Percentiles rank a stretch among this genome's conserved stretches.
These are phyloP conservation scores for Chlamydomonas reinhardtii DNA, from an alignment of 163 green algal genomes.

Conservation along the genomic window DNA sequence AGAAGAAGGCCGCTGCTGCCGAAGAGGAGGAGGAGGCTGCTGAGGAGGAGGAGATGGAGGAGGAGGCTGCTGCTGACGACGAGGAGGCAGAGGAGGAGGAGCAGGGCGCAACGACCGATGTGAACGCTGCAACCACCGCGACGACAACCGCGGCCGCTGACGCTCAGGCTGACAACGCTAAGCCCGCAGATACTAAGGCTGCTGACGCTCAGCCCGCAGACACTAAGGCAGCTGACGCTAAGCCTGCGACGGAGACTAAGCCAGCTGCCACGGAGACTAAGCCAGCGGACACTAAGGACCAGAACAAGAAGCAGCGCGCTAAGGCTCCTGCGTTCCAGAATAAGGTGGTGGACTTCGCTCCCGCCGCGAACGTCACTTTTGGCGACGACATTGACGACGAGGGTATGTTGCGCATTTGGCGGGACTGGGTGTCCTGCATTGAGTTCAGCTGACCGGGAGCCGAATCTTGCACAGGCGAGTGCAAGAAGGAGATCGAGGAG, in stretches of 20 bases:
- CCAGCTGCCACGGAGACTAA: background rate
- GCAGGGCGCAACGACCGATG: background rate
- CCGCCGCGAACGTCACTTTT: constrained; percentile 52
- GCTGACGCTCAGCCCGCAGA: background rate
- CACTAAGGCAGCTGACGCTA: background rate
- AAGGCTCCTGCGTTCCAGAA: constrained; percentile 41
- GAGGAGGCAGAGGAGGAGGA: constrained; percentile 2
- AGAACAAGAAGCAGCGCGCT: constrained; percentile 29
- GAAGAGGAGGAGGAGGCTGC: constrained; percentile 2
- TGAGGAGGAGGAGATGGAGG: background rate
- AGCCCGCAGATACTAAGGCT: background rate
- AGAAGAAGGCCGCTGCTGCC: background rate
- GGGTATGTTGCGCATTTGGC: constrained; percentile 28
- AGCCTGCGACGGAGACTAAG: background rate
- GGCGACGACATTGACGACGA: constrained; percentile 62
- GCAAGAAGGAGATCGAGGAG: constrained; percentile 55
- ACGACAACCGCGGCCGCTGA: background rate
- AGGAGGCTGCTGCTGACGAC: background rate
- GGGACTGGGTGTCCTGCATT: background rate
- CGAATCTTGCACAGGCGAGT: constrained; percentile 54
- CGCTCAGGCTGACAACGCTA: background rate
- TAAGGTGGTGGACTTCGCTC: constrained; percentile 56
- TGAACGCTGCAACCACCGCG: background rate
- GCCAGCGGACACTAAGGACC: background rate
- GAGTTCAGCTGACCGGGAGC: background rate